These are phyloP conservation scores for Lactifluus pinguis DNA, from an alignment of 768 basidiomycete genomes.

Conservation along the genomic window DNA sequence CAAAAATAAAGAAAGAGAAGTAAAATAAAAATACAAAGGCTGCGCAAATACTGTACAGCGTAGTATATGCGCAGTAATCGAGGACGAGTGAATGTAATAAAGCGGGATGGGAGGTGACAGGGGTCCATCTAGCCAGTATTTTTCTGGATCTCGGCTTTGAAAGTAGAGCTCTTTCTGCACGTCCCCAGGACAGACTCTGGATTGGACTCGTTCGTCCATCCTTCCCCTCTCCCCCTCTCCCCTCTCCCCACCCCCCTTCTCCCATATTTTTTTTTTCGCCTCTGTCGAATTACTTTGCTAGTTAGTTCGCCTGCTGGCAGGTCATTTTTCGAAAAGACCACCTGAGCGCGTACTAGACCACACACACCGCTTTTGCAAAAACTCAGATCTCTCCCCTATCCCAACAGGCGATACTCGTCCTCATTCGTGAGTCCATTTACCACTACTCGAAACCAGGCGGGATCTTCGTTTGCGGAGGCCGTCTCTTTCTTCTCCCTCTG, in stretches of 20 bases:
- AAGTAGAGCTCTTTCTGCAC: slow-evolving; percentile 1
- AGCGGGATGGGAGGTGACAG: not conserved
- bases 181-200: slow-evolving; percentile 20
- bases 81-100: not conserved
- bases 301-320: slow-evolving; percentile 23
- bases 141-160: not conserved
- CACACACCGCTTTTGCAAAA: slow-evolving; percentile 11
- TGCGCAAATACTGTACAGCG: not conserved
- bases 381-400: slow-evolving; percentile 13
- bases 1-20: not conserved
- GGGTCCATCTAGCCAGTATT: not conserved
- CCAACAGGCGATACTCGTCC: slow-evolving; percentile 15
- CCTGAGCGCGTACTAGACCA: slow-evolving; percentile 13
- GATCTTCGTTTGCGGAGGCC: not conserved
- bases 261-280: slow-evolving; percentile 5
- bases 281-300: slow-evolving; percentile 19
- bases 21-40: not conserved
- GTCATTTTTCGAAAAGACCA: slow-evolving; percentile 22
- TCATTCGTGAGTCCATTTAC: slow-evolving; percentile 15
- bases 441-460: not conserved
- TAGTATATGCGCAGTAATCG: not conserved
- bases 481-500: not conserved
- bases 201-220: slow-evolving; percentile 20
- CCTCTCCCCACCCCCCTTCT: not conserved
- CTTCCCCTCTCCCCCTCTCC: not conserved